A percentile compares a stretch with the other conserved stretches of the same genome.
Evolutionary conservation across 2,329 filamentous ascomycete species (phyloP).

Genomic region (Alternaria brassicae): DNA sequence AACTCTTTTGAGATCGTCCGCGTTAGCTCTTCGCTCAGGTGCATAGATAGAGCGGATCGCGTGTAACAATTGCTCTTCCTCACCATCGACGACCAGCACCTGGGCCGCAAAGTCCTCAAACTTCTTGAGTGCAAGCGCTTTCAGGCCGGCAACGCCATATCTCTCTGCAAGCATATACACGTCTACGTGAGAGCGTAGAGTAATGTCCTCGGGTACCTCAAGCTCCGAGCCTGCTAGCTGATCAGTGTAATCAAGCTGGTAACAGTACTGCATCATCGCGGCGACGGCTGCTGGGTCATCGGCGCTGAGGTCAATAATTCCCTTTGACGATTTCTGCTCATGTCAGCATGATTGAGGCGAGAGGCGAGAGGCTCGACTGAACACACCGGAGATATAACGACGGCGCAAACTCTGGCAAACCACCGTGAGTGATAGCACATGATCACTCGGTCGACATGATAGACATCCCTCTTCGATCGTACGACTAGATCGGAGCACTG

Average conservation of each 20-base stretch:
- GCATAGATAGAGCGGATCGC: slow-evolving; percentile 38
- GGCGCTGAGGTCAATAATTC: slow-evolving; percentile 39
- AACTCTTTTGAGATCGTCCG: slow-evolving; percentile 29
- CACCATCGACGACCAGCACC: slow-evolving; percentile 29
- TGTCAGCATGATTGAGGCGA: slow-evolving; percentile 14
- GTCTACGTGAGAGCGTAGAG: slow-evolving; percentile 37
- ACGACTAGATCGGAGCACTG: slow-evolving; percentile 40
- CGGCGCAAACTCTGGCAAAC: slow-evolving; percentile 41
- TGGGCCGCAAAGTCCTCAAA: slow-evolving; percentile 34
- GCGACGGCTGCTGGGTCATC: slow-evolving; percentile 42
- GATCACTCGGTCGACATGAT: slow-evolving; percentile 41
- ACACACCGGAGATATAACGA: slow-evolving; percentile 31
- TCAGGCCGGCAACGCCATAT: slow-evolving; percentile 37
- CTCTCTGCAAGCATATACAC: slow-evolving; percentile 40
- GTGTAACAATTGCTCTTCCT: slow-evolving; percentile 35
- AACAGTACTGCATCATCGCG: slow-evolving; percentile 46
- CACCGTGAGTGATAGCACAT: slow-evolving; percentile 42
- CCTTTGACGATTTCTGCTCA: slow-evolving; percentile 30
- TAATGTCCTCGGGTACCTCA: slow-evolving; percentile 28
- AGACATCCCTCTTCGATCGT: slow-evolving; percentile 37
- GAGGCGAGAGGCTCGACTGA: not conserved
- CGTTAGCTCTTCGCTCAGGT: slow-evolving; percentile 29
- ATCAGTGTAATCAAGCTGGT: slow-evolving; percentile 42
- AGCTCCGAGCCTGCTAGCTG: slow-evolving; percentile 26
- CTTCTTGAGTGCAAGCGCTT: slow-evolving; percentile 34